Evolutionary conservation across 306 rosid species (phyloP).

Genomic region (Clitoria ternatea): DNA sequence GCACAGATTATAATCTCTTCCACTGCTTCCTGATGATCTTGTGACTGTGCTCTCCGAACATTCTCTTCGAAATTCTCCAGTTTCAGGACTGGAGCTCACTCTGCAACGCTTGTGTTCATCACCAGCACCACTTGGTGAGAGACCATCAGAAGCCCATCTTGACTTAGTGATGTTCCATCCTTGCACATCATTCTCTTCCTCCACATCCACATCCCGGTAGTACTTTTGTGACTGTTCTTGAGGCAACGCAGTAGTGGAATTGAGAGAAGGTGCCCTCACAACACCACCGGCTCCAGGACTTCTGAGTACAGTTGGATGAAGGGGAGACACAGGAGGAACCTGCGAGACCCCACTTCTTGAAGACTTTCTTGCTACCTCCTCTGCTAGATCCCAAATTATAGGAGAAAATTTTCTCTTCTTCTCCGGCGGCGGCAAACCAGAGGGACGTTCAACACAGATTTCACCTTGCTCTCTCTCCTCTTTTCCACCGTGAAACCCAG

Average conservation of each 20-base stretch:
- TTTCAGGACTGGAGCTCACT: conserved; percentile 43
- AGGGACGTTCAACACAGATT: not conserved
- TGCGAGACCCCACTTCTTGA: conserved; percentile 25
- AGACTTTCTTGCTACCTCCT: conserved; percentile 32
- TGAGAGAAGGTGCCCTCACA: conserved; percentile 5
- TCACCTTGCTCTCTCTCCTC: conserved; percentile 34
- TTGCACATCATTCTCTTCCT: conserved; percentile 27
- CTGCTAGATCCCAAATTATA: conserved; percentile 51
- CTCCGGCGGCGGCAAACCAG: conserved; percentile 19
- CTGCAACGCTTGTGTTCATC: conserved; percentile 20
- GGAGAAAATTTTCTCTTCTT: conserved; percentile 79
- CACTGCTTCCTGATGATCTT: conserved; percentile 39
- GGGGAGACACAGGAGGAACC: conserved; percentile 10
- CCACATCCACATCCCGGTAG: conserved; percentile 16
- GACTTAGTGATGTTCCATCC: conserved; percentile 53
- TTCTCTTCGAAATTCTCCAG: conserved; percentile 45
- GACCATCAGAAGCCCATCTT: conserved; percentile 66
- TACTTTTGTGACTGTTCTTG: not conserved
- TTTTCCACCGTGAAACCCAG: conserved; percentile 21
- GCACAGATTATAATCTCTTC: conserved; percentile 26
- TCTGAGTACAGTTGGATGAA: not conserved
- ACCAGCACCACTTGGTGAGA: conserved; percentile 37
- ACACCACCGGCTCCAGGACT: not conserved
- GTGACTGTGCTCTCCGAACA: conserved; percentile 35
- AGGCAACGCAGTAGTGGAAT: conserved; percentile 15